These are phyloP conservation scores for Meira nashicola DNA, from an alignment of 1,284 basidiomycete species.

Conservation along the genomic window DNA sequence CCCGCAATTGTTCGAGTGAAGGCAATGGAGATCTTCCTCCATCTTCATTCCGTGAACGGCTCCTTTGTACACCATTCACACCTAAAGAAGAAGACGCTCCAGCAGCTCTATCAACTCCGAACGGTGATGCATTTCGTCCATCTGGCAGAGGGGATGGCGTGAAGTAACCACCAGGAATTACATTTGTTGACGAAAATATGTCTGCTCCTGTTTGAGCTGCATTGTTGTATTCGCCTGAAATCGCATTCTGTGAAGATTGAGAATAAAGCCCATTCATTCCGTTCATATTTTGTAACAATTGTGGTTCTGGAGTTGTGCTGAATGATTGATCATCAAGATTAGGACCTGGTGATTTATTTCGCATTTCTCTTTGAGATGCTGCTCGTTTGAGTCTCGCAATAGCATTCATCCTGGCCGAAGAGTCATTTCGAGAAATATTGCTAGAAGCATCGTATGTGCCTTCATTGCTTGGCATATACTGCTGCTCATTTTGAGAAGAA, in stretches of 20 bases:
- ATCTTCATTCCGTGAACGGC: background rate
- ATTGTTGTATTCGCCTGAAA: no score
- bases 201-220: no score
- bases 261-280: no score
- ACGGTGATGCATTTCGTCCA: no score
- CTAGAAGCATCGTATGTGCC: background rate
- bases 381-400: slow-evolving; percentile 41
- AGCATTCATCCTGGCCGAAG: slow-evolving; percentile 25
- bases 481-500: background rate
- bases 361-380: slow-evolving; percentile 36
- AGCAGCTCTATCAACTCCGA: no score
- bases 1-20: slow-evolving; percentile 46
- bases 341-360: slow-evolving; percentile 11
- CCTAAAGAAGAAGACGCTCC: background rate
- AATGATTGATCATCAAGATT: no score
- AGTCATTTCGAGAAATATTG: background rate
- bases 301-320: no score
- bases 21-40: slow-evolving; percentile 27
- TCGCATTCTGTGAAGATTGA: no score
- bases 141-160: no score
- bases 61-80: background rate
- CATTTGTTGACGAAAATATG: no score
- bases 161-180: no score
- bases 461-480: background rate
- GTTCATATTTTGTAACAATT: no score